phyloP scores from a whole-genome alignment of 306 rosid genomes.

The Phaseolus lunatus region DNA sequence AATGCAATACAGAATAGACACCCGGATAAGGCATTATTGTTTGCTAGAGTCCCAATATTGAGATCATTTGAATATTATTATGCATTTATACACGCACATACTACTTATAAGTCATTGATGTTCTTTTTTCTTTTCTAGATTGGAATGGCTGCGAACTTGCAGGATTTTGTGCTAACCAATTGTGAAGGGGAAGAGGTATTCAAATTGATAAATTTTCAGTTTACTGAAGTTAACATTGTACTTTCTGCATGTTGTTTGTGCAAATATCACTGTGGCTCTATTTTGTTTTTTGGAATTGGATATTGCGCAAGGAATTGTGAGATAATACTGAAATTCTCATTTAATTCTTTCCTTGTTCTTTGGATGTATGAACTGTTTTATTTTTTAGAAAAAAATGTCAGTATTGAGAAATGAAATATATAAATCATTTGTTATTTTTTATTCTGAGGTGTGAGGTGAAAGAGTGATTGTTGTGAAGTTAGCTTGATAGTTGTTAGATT shows the following conservation, averaged over 20 bases:
- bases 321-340: not conserved
- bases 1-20: conserved; percentile 17
- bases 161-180: conserved; percentile 77
- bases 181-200: conserved; percentile 83
- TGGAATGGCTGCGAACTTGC: conserved; percentile 95
- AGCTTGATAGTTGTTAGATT: not conserved
- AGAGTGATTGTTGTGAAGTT: not conserved
- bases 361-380: not conserved
- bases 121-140: conserved; percentile 58
- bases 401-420: not conserved
- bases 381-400: not conserved
- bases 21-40: not conserved
- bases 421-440: not conserved
- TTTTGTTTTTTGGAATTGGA: conserved; percentile 16
- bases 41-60: conserved; percentile 2
- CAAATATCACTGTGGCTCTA: conserved; percentile 16
- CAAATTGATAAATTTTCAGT: conserved; percentile 33
- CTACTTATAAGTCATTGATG: not conserved
- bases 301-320: conserved; percentile 29
- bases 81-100: not conserved
- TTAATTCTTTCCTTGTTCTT: conserved; percentile 1
- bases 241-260: conserved; percentile 36
- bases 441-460: not conserved
- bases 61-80: not conserved
- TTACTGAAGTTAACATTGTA: conserved; percentile 26